Evolutionary conservation across 2,329 filamentous ascomycete species (phyloP).

Genomic region (Nigrospora oryzae): DNA sequence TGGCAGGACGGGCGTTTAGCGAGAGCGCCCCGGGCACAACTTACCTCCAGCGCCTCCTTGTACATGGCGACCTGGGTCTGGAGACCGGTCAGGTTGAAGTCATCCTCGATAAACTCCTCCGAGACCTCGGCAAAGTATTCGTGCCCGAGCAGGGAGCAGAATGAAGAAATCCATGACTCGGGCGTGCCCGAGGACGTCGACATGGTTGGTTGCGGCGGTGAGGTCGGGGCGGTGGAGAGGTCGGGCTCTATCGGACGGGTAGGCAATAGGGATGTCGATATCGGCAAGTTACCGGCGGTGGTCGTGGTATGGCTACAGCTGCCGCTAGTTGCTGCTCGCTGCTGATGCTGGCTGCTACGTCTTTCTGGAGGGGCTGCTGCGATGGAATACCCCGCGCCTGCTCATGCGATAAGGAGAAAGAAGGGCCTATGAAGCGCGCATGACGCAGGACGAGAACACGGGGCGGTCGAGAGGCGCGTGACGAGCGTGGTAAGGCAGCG

Average conservation of each 20-base stretch:
- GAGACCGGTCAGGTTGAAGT: constrained; percentile 95
- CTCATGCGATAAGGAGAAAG: not conserved
- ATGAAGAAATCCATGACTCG: constrained; percentile 97
- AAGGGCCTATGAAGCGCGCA: not conserved
- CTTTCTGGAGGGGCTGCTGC: constrained; percentile 1
- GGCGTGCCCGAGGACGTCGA: constrained; percentile 52
- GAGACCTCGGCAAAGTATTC: constrained; percentile 99
- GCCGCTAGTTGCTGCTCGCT: constrained; percentile 9
- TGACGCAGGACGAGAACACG: not conserved
- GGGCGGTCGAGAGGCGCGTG: too few species aligned
- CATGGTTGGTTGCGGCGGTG: constrained; percentile 28
- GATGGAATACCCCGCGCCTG: constrained; percentile 1
- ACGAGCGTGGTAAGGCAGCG: too few species aligned
- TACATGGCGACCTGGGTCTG: constrained; percentile 97
- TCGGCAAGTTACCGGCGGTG: not conserved
- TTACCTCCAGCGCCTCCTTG: constrained; percentile 87
- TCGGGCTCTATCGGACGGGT: too few species aligned
- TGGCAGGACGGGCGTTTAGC: not conserved
- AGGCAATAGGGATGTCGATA: not conserved
- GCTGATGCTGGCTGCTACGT: not conserved
- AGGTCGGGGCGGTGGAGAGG: too few species aligned
- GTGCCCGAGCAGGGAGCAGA: constrained; percentile 90
- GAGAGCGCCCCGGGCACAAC: constrained; percentile 3
- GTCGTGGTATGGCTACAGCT: not conserved
- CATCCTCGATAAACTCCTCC: constrained; percentile 99